These are phyloP conservation scores for Ophiosphaerella herpotricha DNA, from an alignment of 2,329 filamentous ascomycete genomes.

Conservation along the genomic window DNA sequence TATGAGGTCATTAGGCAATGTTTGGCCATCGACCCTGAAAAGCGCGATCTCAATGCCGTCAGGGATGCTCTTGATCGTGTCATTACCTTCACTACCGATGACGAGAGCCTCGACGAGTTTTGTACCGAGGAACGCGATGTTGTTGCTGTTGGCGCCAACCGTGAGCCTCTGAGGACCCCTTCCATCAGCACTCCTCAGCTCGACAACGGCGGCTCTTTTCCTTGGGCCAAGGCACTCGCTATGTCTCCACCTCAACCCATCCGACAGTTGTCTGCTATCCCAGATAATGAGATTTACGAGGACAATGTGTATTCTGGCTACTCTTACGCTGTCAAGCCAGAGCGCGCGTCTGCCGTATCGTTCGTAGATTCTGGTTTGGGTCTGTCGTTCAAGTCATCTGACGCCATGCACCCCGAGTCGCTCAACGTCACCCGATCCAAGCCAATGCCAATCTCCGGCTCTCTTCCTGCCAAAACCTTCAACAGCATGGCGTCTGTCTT, in stretches of 20 bases:
- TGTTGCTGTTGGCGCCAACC: conserved; percentile 80
- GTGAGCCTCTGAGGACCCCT: conserved; percentile 92
- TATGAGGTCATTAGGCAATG: conserved; percentile 91
- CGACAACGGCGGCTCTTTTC: conserved; percentile 79
- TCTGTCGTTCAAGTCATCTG: conserved; percentile 74
- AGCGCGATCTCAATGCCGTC: conserved; percentile 79
- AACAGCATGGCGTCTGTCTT: conserved; percentile 79
- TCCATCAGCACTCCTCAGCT: conserved; percentile 87
- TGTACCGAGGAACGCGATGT: conserved; percentile 79
- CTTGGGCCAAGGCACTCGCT: conserved; percentile 91
- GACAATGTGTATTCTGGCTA: conserved; percentile 83
- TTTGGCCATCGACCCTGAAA: conserved; percentile 87
- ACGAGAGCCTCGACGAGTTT: conserved; percentile 92
- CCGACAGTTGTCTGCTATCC: conserved; percentile 86
- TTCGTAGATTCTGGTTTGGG: conserved; percentile 82
- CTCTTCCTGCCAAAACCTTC: conserved; percentile 69
- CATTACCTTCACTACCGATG: conserved; percentile 89
- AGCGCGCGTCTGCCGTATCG: conserved; percentile 82
- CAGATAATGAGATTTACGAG: conserved; percentile 74
- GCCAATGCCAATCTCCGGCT: conserved; percentile 79
- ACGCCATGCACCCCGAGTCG: conserved; percentile 54
- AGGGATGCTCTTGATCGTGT: conserved; percentile 78
- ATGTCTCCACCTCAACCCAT: conserved; percentile 70
- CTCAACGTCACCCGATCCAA: conserved; percentile 62
- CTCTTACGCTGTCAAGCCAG: conserved; percentile 77